Base-by-base conservation (phyloP, 371 early-diverging fungal genomes). In the Circinella minor region DNA sequence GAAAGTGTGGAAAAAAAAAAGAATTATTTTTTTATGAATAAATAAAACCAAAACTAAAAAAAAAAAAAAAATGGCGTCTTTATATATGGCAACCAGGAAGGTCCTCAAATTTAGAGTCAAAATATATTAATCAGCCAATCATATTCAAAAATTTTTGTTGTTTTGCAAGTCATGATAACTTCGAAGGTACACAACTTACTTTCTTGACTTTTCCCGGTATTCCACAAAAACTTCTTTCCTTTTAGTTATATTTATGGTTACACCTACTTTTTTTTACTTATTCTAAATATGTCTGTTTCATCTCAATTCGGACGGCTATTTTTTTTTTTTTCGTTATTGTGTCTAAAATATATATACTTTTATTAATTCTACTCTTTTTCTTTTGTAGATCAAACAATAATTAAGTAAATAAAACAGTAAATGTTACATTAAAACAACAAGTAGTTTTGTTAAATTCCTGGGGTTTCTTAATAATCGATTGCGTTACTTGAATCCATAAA, bases 121-220 rank as follows among this genome's bases (percentile, higher is more conserved):
- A 14, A 48, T 37, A 36, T 5, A 18, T 46, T 9, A 11, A 61
- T 43, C 60, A 39, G 47, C 67, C 67, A 67, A 67, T 67, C 60
- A 67, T 3, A 39, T 5, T 1, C 34, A 68, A 68, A 68, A 68
- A 68, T 68, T 68, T 61, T 51, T 49, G 68, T 48, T 61, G 61
- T 49, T 36, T 63, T 39, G 63, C 14, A n/a, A 27, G 61, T 61
- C 59, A 60, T 63, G 46, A 36, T 49, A 68, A 68, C 68, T 27
- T 27, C 34, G n/a, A 49, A 61, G 68, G 68, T 68, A 68, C 68
- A 68, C 63, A 63, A 10, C 20, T 13, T n/a, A 7, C n/a, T 55
- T 55, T 55, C 18, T 20, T n/a, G 55, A 38, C 10, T n/a, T 46
- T 63, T 61, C 61, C 39, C 17, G 10, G 39, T 36, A n/a, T 61